Base-by-base conservation (phyloP, 78 protist genomes). In the Dictyostelium intermedium region DNA sequence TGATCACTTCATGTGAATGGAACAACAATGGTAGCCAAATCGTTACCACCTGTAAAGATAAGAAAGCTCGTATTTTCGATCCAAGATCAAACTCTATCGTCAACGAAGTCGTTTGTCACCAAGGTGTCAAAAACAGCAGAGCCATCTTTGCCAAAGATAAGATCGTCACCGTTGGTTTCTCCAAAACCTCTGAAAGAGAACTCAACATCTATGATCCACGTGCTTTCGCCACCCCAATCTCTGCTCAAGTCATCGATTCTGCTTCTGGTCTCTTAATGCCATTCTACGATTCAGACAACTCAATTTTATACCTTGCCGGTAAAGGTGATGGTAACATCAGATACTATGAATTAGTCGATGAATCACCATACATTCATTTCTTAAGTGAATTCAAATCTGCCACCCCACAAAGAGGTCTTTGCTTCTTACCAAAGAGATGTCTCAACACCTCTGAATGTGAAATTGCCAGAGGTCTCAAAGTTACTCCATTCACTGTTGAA, bases 271-370 rank as follows among this genome's bases (percentile, higher is more conserved):
- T 97, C 53, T 77, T 99, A 41, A 91, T 98, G 82, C 98, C 99
- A 34, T 97, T 97, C 96, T 99, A 93, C 80, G 99, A 99, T 73
- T 32, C 60, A 20, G 99, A 99, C 89, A 95, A 97, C 39, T 34
- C 34, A 41, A 74, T 98, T 45, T 83, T 99, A 81, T 99, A 92
- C 91, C 80, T 99, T 30, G 99, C 98, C 8, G 99, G 99, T 83
- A 98, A 98, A 97, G 99, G 99, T 34, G 99, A 99, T 92, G 98
- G 99, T 81, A 98, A 97, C 97, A 98, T 99, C 85, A 96, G 98
- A 77, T 99, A 98, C 97, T 98, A 92, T 78, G 99, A 99, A 79
- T 53, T 99, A 70, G 91, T 69, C 63, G 98, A 97, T 87, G 92
- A 85, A 72, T 91, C 77, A 50, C 98, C 98, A 69, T 91, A 85